Evolutionary conservation across 345 rosid genomes (phyloP).

Genomic region (Gossypium australe): DNA sequence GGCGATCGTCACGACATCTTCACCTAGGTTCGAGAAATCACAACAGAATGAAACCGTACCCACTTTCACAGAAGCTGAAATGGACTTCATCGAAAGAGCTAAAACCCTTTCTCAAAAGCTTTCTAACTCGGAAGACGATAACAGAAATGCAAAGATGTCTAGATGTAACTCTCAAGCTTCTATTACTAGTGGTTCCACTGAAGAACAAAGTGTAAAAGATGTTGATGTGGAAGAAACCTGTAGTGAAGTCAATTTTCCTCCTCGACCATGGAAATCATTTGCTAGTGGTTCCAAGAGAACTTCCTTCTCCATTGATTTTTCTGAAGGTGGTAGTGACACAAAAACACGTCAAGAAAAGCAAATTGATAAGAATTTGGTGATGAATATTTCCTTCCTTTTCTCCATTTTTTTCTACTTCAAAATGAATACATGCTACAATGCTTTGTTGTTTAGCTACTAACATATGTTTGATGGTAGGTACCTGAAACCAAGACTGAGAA

Average conservation of each 20-base stretch:
- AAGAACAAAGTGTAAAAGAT: conserved; percentile 21
- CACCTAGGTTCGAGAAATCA: conserved; percentile 35
- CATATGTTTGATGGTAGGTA: conserved; percentile 4
- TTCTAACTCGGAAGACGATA: conserved; percentile 19
- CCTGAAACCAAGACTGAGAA: conserved; percentile 2
- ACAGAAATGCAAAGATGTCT: conserved; percentile 8
- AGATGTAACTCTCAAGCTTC: conserved; percentile 35
- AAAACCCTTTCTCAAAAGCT: conserved; percentile 11
- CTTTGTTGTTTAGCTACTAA: background rate
- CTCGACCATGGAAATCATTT: conserved; percentile 3
- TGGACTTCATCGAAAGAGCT: conserved; percentile 9
- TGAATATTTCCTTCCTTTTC: conserved; percentile 15
- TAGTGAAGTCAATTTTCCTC: background rate
- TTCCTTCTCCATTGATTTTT: conserved; percentile 1
- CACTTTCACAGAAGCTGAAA: conserved; percentile 17
- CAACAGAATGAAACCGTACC: conserved; percentile 23
- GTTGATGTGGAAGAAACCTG: conserved; percentile 22
- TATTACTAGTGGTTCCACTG: conserved; percentile 21
- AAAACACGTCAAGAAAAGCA: conserved; percentile 22
- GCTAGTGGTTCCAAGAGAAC: background rate
- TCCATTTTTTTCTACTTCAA: background rate
- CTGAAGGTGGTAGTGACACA: background rate
- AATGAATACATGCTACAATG: background rate
- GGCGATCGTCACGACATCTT: conserved; percentile 29
- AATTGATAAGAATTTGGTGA: conserved; percentile 25